Evolutionary conservation across 768 basidiomycete species (phyloP), one percentile per base, ranked within the genome.

Genomic region (Rhodotorula kratochvilovae): DNA sequence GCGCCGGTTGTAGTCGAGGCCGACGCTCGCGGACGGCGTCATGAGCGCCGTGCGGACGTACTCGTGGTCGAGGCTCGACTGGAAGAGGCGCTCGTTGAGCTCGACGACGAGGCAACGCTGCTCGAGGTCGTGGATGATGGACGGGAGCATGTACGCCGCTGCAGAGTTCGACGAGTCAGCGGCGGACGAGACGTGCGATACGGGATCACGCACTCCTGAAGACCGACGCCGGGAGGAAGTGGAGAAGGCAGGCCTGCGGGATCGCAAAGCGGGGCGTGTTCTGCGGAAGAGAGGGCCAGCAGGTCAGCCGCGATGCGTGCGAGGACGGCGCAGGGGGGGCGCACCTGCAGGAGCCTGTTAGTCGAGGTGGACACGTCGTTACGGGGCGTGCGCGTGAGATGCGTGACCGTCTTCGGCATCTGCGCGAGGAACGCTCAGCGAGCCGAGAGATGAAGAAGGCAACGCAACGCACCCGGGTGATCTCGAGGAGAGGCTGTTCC

Each of bases 1-100:
- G n/a, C n/a, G 63, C 46, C 91, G 86, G 80, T 94, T 90, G 79
- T 93, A 93, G 81, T 93, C 85, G 69, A 84, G 84, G 73, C 89
- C 90, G 58, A 85, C 83, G 42, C 85, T 85, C 45, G 87, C 87
- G 16, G 89, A 87, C 15, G 89, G 88, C 0, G 90, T 82, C 71
- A 87, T 87, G 51, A 91, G 82, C 17, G 92, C 90, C 50, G 84
- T 82, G 59, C 87, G 84, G 51, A 93, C 81, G 33, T 86, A 82
- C 39, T 84, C 80, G 76, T 89, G 88, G 25, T 83, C 80, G 55
- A 93, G 84, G n/a, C 82, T 79, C 78, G 87, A 82, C 71, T 85
- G 80, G 77, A 94, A 89, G 51, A 88, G 80, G 66, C 80, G 85
- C 33, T 85, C 85, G 76, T 91, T 91, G 73, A 92, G 82, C 79